These are phyloP conservation scores for Madurella mycetomatis DNA, from an alignment of 2,329 filamentous ascomycete species.

Conservation along the genomic window DNA sequence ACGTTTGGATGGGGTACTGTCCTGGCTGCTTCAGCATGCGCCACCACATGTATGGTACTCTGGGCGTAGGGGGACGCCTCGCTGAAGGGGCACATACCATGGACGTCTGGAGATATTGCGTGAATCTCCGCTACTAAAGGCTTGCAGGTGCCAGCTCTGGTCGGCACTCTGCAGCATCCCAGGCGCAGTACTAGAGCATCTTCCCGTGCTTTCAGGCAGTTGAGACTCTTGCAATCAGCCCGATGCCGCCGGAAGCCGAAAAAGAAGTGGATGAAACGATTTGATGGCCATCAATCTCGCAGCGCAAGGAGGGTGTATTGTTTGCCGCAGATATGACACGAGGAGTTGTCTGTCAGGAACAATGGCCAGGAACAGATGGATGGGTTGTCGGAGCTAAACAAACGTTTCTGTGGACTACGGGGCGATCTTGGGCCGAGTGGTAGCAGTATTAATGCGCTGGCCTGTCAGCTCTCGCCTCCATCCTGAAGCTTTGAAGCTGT, in stretches of 20 bases:
- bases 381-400: slow-evolving; percentile 1
- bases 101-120: neutral
- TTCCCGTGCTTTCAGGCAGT: neutral
- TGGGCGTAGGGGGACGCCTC: neutral
- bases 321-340: neutral
- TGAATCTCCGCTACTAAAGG: neutral
- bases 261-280: neutral
- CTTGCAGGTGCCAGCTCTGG: neutral
- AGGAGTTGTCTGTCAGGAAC: neutral
- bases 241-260: neutral
- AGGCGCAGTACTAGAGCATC: neutral
- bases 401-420: neutral
- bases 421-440: neutral
- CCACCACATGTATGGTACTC: neutral
- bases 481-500: neutral
- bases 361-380: neutral
- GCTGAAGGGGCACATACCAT: neutral
- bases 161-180: neutral
- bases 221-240: neutral
- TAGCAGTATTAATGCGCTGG: neutral
- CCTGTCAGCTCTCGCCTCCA: neutral
- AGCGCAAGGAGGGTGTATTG: neutral
- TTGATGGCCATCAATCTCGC: neutral
- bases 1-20: slow-evolving; percentile 2
- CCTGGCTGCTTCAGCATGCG: slow-evolving; percentile 3